Evolutionary conservation across 2,329 filamentous ascomycete genomes (phyloP), one percentile per base, ranked within the genome.

Genomic region (Paecilomyces variotii): DNA sequence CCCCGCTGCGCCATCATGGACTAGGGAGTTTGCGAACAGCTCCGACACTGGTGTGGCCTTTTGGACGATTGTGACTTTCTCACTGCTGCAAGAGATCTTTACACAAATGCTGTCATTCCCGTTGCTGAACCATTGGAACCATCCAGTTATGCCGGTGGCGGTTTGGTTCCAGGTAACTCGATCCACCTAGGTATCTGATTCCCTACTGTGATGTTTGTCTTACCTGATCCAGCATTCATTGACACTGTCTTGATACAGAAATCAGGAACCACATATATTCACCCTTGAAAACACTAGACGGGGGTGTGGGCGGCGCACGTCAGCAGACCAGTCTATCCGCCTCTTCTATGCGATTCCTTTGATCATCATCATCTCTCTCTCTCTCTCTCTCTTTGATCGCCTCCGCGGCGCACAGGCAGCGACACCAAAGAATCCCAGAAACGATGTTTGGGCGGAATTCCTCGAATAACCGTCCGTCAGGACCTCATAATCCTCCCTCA

Each of bases 391-490:
- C 30, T 39, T 30, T 45, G n/a, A 19, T 56, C 30, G 11, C 30
- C 34, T 26, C n/a, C 51, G 24, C 25, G 39, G 25, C 51, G 25
- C 50, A 45, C 54, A 39, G 28, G 26, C n/a, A 53, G 34, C 55
- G 25, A 58, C 24, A 9, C 9, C n/a, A 34, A 52, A 52, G 24
- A 51, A 35, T 39, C 28, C 14, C 56, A 58, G 65, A 53, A 26
- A 77, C 39, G 39, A 45, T 76, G 74, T 71, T 73, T 62, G 70
- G 71, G 12, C 68, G 65, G 26, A 64, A 70, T 55, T 61, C 63
- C 49, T 64, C 69, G 57, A 61, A 68, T 24, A 66, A 67, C 19
- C 65, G 66, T 56, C 54, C 66, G 24, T 32, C 60, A 34, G 56
- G 60, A 28, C 39, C 53, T 10, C 63, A 66, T 30, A 57, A 63